Percentiles rank a stretch among this genome's conserved stretches.
phyloP scores from a whole-genome alignment of 2,329 filamentous ascomycete genomes.

The Nannizziopsis barbatae region DNA sequence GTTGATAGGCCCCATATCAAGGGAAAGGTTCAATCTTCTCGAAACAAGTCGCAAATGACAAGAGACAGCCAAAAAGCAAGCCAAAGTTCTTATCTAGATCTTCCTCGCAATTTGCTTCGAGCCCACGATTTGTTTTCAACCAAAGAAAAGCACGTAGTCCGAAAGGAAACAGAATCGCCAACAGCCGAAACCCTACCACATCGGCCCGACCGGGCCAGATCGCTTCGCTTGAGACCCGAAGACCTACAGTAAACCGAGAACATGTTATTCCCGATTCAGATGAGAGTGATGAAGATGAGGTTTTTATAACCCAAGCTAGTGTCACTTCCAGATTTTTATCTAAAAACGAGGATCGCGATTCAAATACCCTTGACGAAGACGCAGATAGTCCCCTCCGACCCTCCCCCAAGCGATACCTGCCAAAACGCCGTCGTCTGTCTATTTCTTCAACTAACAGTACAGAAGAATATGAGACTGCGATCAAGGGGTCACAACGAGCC shows the following conservation, averaged over 20 bases:
- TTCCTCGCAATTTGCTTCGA: constrained; percentile 15
- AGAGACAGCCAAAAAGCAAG: constrained; percentile 1
- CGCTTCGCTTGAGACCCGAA: not conserved
- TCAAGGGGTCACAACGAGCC: constrained; percentile 16
- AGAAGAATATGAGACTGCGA: not conserved
- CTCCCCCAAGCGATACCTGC: constrained; percentile 17
- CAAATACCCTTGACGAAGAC: constrained; percentile 10
- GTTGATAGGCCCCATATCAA: no score
- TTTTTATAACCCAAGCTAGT: constrained; percentile 12
- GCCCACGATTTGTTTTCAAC: constrained; percentile 15
- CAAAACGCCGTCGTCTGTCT: constrained; percentile 27
- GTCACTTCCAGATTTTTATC: no score
- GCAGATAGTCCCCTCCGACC: constrained; percentile 25
- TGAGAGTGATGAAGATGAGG: not conserved
- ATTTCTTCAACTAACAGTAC: constrained; percentile 5
- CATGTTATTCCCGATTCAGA: not conserved
- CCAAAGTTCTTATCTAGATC: constrained; percentile 16
- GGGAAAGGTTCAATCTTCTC: no score
- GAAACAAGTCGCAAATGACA: not conserved
- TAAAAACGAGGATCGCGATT: no score
- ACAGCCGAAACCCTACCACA: constrained; percentile 6
- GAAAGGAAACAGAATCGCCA: constrained; percentile 9
- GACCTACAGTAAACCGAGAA: not conserved
- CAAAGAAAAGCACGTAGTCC: not conserved
- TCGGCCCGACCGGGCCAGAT: not conserved